Evolutionary conservation across 2,329 filamentous ascomycete genomes (phyloP).

Genomic region (Stachybotrys echinatus): DNA sequence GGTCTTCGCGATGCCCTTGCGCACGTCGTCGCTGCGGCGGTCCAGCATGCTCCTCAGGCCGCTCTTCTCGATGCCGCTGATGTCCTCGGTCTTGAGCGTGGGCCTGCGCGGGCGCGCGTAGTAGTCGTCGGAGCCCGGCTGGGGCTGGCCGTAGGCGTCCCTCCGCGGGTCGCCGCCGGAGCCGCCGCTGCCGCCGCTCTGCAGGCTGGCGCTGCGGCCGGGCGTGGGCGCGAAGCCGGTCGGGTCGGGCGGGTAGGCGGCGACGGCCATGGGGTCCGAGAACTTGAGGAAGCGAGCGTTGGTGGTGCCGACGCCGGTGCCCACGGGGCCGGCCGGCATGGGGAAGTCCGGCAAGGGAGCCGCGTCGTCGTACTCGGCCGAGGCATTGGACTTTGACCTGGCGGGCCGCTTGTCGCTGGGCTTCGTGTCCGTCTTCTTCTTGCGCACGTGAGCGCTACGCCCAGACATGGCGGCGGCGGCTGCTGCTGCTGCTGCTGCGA

Average conservation of each 20-base stretch:
- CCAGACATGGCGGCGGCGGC: constrained; percentile 51
- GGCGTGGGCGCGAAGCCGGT: not conserved
- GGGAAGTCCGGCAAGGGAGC: constrained; percentile 30
- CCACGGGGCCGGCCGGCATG: constrained; percentile 20
- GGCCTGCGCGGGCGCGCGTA: constrained; percentile 37
- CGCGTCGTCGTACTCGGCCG: constrained; percentile 33
- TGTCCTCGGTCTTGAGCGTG: constrained; percentile 41
- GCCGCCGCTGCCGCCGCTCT: constrained; percentile 7
- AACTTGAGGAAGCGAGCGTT: constrained; percentile 42
- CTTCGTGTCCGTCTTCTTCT: constrained; percentile 49
- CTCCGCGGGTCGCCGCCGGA: constrained; percentile 11
- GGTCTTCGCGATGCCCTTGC: constrained; percentile 47
- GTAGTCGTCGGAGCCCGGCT: constrained; percentile 32
- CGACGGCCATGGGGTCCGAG: constrained; percentile 21
- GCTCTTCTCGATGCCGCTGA: constrained; percentile 50
- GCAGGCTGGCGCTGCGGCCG: not conserved
- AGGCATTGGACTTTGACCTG: constrained; percentile 30
- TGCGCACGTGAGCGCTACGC: constrained; percentile 52
- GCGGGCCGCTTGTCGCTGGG: constrained; percentile 19
- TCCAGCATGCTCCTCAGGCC: constrained; percentile 47
- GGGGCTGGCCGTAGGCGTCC: constrained; percentile 7
- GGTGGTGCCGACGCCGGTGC: constrained; percentile 34
- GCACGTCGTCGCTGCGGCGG: constrained; percentile 49
- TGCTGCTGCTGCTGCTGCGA: too few relatives aligned
- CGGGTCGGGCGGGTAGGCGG: constrained; percentile 1